Base-by-base conservation (phyloP, 2,329 filamentous ascomycete species). In the Xylariaceae sp. region DNA sequence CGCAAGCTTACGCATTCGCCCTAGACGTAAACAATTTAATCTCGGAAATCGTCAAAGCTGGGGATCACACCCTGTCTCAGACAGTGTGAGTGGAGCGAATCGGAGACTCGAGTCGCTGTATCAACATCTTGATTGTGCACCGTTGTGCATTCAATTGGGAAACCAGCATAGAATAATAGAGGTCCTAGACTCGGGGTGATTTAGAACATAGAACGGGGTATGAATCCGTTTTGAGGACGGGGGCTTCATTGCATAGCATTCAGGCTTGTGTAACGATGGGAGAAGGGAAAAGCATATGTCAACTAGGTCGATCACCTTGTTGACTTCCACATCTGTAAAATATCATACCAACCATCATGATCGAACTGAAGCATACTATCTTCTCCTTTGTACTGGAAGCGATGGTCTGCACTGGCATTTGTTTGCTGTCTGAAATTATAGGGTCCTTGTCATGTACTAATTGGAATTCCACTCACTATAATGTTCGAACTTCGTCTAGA, bases 81-180 rank as follows among this genome's bases (percentile, higher is more conserved):
- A 59, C 54, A 40, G 60, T 67, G 65, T 67, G 64, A 62, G 54
- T 38, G 50, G 53, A 57, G 54, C 56, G 57, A 60, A 59, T 54
- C 51, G 56, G 61, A 54, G 57, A 53, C 48, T 55, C 51, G 57
- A 59, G 56, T 48, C 51, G 55, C 46, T 51, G 53, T 60, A 54
- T 59, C 55, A 58, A 53, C 43, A 52, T 39, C 34, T 47, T 49
- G 55, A 54, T 56, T 49, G 50, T 51, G 36, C 45, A 53, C 60
- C 56, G 61, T 61, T 54, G 55, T 58, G 58, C 61, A 58, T 64
- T 60, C 61, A 57, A 62, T 63, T 62, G 63, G 57, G 64, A 59
- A 64, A 62, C 61, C 63, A 67, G 60, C 62, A 66, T 65, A 68
- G 64, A 68, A 50, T 65, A 66, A 69, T 69, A 66, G 65, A 68